Base-by-base conservation (phyloP, 73 alveolate species). In the Tetrahymena borealis region DNA sequence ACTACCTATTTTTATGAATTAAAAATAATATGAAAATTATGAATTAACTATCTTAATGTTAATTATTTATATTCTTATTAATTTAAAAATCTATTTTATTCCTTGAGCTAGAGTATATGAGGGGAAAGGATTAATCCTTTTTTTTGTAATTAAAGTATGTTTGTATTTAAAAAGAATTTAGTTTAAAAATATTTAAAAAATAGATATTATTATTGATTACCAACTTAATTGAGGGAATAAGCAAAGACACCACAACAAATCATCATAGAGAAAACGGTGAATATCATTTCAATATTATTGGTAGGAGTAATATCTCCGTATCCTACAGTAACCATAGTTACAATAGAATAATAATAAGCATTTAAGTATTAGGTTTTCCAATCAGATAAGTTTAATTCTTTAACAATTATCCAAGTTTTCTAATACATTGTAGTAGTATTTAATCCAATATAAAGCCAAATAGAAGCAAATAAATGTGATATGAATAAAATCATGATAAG, bases 291-390 rank as follows among this genome's bases (percentile, higher is more conserved):
- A 39, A 43, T 18, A 0, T 38, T 39, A 18, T 96, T 94, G 4
- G 93, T 91, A 6, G 99, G 98, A 24, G 38, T 79, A 18, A 97
- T 94, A 90, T 97, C 99, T 93, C 99, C 99, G 93, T 97, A 97
- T 10, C 99, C 99, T 15, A 97, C 94, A 39, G 98, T 93, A 18
- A 97, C 91, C 96, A 96, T 95, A 3, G 99, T 97, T 16, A 96
- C 40, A 39, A 97, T 43, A 3, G 98, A 95, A 90, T 95, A 97
- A 94, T 96, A 97, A 8, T 94, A 36, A 0, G 96, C 32, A 31
- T 94, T 37, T 1, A 97, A 16, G 78, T 97, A 97, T 40, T 42
- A 36, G 36, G 36, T 94, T 15, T 18, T 40, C 28, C 39, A 36
- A 11, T 41, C 90, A 11, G 91, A 91, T 11, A 39, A 78, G 13